These are phyloP conservation scores for Jaltomata sinuosa DNA, from an alignment of 257 asterid species.

Conservation along the genomic window DNA sequence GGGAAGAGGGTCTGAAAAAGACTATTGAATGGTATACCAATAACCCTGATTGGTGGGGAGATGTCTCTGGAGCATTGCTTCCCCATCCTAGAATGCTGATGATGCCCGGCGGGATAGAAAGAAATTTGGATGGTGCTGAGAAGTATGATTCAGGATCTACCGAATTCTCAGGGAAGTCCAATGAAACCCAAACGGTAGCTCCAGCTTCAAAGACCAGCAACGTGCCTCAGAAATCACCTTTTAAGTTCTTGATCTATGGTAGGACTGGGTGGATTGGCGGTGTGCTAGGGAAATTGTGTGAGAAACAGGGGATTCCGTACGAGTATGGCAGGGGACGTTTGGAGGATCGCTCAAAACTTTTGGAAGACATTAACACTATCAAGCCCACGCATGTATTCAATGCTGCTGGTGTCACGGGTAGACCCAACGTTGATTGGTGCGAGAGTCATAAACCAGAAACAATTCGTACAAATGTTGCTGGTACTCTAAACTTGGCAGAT, in stretches of 20 bases:
- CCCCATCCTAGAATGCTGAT: constrained; percentile 20
- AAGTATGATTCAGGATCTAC: neutral
- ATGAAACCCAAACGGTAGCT: neutral
- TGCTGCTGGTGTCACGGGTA: constrained; percentile 20
- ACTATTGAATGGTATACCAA: constrained; percentile 16
- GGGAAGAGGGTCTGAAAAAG: constrained; percentile 17
- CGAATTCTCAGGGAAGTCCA: neutral
- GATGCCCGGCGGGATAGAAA: constrained; percentile 15
- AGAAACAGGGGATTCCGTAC: constrained; percentile 8
- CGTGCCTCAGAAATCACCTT: constrained; percentile 1
- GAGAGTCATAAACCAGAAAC: constrained; percentile 19
- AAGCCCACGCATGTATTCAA: constrained; percentile 19
- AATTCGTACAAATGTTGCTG: constrained; percentile 15
- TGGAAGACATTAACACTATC: constrained; percentile 7
- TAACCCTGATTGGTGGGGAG: constrained; percentile 21
- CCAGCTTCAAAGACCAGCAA: constrained; percentile 6
- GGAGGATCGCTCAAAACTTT: constrained; percentile 12
- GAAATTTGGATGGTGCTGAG: constrained; percentile 2
- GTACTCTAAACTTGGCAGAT: constrained; percentile 12
- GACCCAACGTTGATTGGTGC: constrained; percentile 21
- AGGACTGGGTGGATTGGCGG: constrained; percentile 19
- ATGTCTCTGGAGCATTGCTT: constrained; percentile 15
- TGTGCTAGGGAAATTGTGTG: constrained; percentile 14
- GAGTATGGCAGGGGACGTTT: constrained; percentile 16
- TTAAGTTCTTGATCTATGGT: constrained; percentile 16